Percentiles rank a stretch among this genome's conserved stretches.
phyloP scores from a whole-genome alignment of 768 basidiomycete genomes.

The Imleria badia region DNA sequence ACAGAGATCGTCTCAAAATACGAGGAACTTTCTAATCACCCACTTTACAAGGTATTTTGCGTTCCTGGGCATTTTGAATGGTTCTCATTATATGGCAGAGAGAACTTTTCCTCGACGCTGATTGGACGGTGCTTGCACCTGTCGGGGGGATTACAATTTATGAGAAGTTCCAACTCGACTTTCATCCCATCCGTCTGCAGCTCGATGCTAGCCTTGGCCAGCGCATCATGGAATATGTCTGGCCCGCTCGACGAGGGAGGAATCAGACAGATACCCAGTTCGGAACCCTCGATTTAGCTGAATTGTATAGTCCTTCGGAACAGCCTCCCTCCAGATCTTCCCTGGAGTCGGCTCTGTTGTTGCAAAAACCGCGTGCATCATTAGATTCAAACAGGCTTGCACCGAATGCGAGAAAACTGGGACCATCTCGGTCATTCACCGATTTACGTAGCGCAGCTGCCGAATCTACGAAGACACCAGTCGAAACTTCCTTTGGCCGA shows the following conservation, averaged over 20 bases:
- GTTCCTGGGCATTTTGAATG: neutral
- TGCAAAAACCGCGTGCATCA: slow-evolving; percentile 33
- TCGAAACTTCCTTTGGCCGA: slow-evolving; percentile 9
- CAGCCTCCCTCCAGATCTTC: slow-evolving; percentile 41
- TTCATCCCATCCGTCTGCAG: slow-evolving; percentile 86
- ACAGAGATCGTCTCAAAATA: slow-evolving; percentile 85
- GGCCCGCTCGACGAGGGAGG: slow-evolving; percentile 58
- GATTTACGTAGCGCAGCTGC: slow-evolving; percentile 54
- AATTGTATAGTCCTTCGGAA: slow-evolving; percentile 22
- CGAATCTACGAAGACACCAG: slow-evolving; percentile 28
- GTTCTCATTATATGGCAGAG: slow-evolving; percentile 40
- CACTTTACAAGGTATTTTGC: slow-evolving; percentile 60
- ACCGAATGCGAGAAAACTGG: slow-evolving; percentile 51
- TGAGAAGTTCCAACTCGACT: slow-evolving; percentile 72
- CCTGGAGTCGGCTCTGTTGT: slow-evolving; percentile 48
- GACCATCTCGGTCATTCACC: slow-evolving; percentile 67
- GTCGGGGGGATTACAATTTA: slow-evolving; percentile 94
- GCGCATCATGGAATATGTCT: slow-evolving; percentile 86
- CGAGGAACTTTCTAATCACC: slow-evolving; percentile 66
- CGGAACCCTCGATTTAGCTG: slow-evolving; percentile 2
- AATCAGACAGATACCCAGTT: slow-evolving; percentile 5
- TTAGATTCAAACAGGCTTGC: slow-evolving; percentile 34
- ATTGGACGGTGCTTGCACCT: slow-evolving; percentile 83
- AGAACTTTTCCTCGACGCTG: slow-evolving; percentile 70
- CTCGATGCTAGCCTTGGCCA: slow-evolving; percentile 81